Conservation (phyloP, 176 grass and related monocot species). For the Themeda triandra region DNA sequence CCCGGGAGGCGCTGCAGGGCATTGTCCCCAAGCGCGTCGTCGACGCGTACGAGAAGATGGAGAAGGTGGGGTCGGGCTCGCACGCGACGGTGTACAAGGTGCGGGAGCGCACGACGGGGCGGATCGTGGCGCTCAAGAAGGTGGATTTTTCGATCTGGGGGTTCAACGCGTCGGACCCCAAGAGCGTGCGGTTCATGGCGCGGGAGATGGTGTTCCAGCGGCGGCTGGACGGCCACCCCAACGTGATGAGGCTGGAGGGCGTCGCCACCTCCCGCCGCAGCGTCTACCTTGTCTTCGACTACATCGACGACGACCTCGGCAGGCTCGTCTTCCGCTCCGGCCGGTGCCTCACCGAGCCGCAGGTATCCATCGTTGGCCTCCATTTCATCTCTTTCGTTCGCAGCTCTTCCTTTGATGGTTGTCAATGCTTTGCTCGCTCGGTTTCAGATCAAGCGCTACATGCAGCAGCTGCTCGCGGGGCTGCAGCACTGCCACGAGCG, state of each 20-base stretch:
- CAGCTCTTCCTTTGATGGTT: no score
- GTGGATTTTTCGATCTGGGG: no score
- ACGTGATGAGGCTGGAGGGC: conserved; percentile 56
- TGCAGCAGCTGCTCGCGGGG: no score
- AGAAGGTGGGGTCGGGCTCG: conserved; percentile 58
- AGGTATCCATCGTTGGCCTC: no score
- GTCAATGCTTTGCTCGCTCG: no score
- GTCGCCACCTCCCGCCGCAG: conserved; percentile 52
- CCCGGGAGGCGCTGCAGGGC: conserved; percentile 40
- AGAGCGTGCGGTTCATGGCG: conserved; percentile 59
- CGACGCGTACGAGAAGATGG: conserved; percentile 63
- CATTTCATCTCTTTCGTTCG: no score
- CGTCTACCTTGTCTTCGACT: no score
- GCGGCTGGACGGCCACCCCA: conserved; percentile 63
- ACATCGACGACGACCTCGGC: no score
- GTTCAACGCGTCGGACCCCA: conserved; percentile 53
- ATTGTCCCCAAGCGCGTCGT: conserved; percentile 39
- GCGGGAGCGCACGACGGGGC: conserved; percentile 53
- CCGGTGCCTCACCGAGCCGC: no score
- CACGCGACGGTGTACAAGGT: conserved; percentile 72
- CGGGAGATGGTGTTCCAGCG: conserved; percentile 48
- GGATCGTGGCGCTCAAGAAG: conserved; percentile 67
- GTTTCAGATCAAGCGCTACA: no score
- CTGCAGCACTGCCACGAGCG: no score
- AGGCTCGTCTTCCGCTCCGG: no score